phyloP scores from a whole-genome alignment of 2,329 filamentous ascomycete species.

The Fonsecaea pedrosoi region DNA sequence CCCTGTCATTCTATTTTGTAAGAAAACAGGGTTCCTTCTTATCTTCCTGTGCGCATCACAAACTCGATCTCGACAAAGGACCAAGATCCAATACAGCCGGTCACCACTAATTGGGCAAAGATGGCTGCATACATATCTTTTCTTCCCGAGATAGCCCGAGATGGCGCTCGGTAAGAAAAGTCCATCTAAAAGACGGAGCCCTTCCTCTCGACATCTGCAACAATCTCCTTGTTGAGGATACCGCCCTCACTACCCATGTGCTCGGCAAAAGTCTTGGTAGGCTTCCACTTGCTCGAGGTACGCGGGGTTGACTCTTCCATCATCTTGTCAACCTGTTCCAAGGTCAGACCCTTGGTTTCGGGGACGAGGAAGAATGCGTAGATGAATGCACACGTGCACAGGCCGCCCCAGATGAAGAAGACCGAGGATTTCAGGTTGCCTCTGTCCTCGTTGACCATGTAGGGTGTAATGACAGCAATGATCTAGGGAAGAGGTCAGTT shows the following conservation, averaged over 20 bases:
- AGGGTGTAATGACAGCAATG: conserved; percentile 74
- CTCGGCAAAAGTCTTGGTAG: conserved; percentile 70
- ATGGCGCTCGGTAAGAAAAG: not conserved
- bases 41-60: not conserved
- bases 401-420: conserved; percentile 82
- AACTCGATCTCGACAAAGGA: not conserved
- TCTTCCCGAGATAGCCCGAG: not conserved
- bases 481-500: conserved; percentile 50
- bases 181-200: conserved; percentile 42
- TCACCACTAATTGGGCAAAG: not conserved
- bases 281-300: conserved; percentile 77
- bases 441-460: conserved; percentile 67
- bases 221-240: conserved; percentile 40
- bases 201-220: conserved; percentile 44
- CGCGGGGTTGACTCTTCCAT: conserved; percentile 83
- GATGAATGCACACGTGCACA: conserved; percentile 72
- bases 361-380: conserved; percentile 77
- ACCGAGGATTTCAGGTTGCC: conserved; percentile 70
- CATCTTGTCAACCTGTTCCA: conserved; percentile 86
- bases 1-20: not conserved
- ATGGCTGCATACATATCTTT: not conserved
- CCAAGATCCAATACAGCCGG: not conserved
- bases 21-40: not conserved
- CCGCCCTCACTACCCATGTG: conserved; percentile 58
- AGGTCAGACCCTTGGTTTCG: conserved; percentile 76